Percentiles rank a stretch among this genome's conserved stretches.
phyloP scores from a whole-genome alignment of 768 basidiomycete species.

The Auricularia sp. region DNA sequence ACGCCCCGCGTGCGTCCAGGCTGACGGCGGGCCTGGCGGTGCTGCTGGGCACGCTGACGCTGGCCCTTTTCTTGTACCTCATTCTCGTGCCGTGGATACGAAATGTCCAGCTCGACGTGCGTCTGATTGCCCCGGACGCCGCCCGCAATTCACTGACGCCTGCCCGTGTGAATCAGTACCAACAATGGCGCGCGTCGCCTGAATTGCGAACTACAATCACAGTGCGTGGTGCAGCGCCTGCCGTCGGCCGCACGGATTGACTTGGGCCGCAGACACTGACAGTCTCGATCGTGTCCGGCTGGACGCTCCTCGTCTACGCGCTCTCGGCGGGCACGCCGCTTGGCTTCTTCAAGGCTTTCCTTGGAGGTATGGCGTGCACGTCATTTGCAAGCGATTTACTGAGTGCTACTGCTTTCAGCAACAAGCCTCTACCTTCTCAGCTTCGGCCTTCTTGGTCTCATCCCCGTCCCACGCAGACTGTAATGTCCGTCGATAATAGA shows the following conservation, averaged over 20 bases:
- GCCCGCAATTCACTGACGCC: neutral
- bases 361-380: neutral
- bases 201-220: neutral
- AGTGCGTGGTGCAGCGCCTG: neutral
- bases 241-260: neutral
- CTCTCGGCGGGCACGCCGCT: neutral
- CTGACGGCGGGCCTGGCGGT: neutral
- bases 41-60: neutral
- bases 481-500: neutral
- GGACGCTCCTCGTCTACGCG: neutral
- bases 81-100: neutral
- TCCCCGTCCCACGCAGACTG: neutral
- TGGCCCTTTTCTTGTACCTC: neutral
- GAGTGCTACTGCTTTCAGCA: neutral
- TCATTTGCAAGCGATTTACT: neutral
- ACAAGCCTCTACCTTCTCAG: neutral
- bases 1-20: neutral
- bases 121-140: neutral
- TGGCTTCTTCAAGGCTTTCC: neutral
- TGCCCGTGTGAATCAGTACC: neutral
- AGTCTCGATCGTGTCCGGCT: neutral
- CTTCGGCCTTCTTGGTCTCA: neutral
- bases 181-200: neutral
- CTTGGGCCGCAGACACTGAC: neutral
- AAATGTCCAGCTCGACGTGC: slow-evolving; percentile 1